Evolutionary conservation across 2,329 filamentous ascomycete genomes (phyloP).

Genomic region (Emmonsiellopsis sp.): DNA sequence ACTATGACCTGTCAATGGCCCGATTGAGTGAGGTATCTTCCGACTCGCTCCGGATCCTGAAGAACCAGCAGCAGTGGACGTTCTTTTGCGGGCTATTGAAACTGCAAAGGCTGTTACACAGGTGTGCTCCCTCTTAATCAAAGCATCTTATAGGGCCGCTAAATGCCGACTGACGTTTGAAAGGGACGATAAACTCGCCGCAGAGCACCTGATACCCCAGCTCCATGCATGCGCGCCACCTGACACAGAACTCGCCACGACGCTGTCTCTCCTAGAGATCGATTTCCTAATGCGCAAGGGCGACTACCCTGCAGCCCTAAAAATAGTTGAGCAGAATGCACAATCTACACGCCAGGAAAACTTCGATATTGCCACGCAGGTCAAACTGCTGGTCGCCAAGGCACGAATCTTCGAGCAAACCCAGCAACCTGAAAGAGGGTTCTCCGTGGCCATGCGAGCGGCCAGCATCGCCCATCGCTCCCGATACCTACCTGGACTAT

Average conservation of each 20-base stretch:
- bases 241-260: slow-evolving; percentile 51
- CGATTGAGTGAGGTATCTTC: slow-evolving; percentile 51
- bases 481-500: slow-evolving; percentile 58
- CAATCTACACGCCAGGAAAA: slow-evolving; percentile 43
- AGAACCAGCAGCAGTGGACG: slow-evolving; percentile 54
- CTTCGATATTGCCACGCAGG: slow-evolving; percentile 56
- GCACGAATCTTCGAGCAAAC: slow-evolving; percentile 58
- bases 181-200: slow-evolving; percentile 48
- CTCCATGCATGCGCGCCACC: slow-evolving; percentile 43
- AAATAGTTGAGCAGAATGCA: slow-evolving; percentile 44
- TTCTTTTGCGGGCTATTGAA: slow-evolving; percentile 35
- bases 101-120: slow-evolving; percentile 32
- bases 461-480: slow-evolving; percentile 63
- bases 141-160: slow-evolving; percentile 6
- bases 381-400: slow-evolving; percentile 65
- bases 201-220: slow-evolving; percentile 47
- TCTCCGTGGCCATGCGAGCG: slow-evolving; percentile 67
- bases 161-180: slow-evolving; percentile 8
- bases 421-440: slow-evolving; percentile 62
- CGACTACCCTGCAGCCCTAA: slow-evolving; percentile 45
- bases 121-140: slow-evolving; percentile 18
- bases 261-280: slow-evolving; percentile 51
- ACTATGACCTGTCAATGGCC: slow-evolving; percentile 58
- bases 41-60: slow-evolving; percentile 60
- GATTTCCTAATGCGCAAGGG: slow-evolving; percentile 48